Conservation (phyloP, 2,329 filamentous ascomycete species). For the Talaromyces sp. region DNA sequence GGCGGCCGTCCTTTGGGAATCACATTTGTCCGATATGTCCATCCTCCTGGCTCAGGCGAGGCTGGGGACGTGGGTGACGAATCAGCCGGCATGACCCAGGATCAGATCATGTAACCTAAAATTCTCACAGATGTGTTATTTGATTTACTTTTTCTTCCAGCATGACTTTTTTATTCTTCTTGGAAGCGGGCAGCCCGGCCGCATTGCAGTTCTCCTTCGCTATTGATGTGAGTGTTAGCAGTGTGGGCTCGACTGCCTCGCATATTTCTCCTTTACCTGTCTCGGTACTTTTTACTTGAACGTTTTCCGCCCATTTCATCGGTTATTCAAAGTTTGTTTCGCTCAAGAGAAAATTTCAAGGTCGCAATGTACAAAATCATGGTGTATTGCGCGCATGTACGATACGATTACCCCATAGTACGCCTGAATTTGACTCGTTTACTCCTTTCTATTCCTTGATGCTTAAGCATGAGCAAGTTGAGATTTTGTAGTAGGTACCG, state of each 20-base stretch:
- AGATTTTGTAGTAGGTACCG: slow-evolving; percentile 22
- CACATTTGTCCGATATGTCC: slow-evolving; percentile 90
- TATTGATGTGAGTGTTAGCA: background rate
- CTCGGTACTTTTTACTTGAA: background rate
- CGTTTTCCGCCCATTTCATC: background rate
- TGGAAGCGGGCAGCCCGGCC: background rate
- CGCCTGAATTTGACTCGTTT: slow-evolving; percentile 11
- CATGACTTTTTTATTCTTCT: background rate
- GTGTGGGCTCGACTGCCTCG: background rate
- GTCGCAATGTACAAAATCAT: slow-evolving; percentile 10
- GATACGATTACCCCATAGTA: slow-evolving; percentile 16
- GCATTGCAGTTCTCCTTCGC: background rate
- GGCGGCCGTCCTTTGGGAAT: slow-evolving; percentile 90
- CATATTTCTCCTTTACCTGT: background rate
- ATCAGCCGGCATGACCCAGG: slow-evolving; percentile 75
- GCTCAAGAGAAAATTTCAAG: background rate
- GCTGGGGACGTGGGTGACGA: slow-evolving; percentile 80
- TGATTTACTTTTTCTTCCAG: background rate
- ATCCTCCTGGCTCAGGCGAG: slow-evolving; percentile 61
- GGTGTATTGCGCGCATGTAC: slow-evolving; percentile 16
- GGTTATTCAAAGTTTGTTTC: background rate
- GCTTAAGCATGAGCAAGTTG: background rate
- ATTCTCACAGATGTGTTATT: slow-evolving; percentile 2
- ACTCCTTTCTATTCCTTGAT: background rate
- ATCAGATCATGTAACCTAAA: slow-evolving; percentile 83